Percentiles rank a stretch among this genome's conserved stretches.
Conservation (phyloP, 352 stramenopile species). For the Plasmopara halstedii region DNA sequence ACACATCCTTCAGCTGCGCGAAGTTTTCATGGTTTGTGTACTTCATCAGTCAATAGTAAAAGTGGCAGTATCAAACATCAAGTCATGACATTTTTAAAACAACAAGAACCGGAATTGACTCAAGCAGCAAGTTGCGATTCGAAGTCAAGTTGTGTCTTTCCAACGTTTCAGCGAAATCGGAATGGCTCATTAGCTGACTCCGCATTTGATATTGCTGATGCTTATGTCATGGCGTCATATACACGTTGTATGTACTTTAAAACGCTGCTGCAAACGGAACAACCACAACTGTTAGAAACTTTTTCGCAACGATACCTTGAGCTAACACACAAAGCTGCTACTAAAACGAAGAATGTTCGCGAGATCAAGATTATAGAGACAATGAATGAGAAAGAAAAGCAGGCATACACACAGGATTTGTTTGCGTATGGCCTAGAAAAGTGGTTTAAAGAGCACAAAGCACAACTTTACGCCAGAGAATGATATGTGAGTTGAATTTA, state of each 20-base stretch:
- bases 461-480: constrained; percentile 16
- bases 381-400: constrained; percentile 29
- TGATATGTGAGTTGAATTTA: too few relatives aligned
- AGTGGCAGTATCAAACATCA: constrained; percentile 56
- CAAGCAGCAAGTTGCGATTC: constrained; percentile 3
- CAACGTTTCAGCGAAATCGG: constrained; percentile 24
- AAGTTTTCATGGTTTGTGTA: constrained; percentile 41
- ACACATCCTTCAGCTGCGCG: constrained; percentile 72
- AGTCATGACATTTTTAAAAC: constrained; percentile 55
- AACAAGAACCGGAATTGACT: constrained; percentile 32
- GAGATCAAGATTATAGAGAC: constrained; percentile 30
- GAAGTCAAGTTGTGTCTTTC: constrained; percentile 6
- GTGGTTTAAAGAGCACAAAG: constrained; percentile 44
- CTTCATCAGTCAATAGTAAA: constrained; percentile 13
- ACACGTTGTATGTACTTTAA: constrained; percentile 48
- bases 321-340: constrained; percentile 16
- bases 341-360: constrained; percentile 20
- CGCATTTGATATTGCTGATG: constrained; percentile 69
- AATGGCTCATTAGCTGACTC: constrained; percentile 37
- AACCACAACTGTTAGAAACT: constrained; percentile 16
- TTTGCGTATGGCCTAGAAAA: constrained; percentile 40
- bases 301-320: constrained; percentile 45
- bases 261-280: constrained; percentile 21
- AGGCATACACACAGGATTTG: constrained; percentile 30
- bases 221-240: constrained; percentile 74